Evolutionary conservation across 1,139 yeast genomes (phyloP).

Genomic region (Yamadazyma dendronema): DNA sequence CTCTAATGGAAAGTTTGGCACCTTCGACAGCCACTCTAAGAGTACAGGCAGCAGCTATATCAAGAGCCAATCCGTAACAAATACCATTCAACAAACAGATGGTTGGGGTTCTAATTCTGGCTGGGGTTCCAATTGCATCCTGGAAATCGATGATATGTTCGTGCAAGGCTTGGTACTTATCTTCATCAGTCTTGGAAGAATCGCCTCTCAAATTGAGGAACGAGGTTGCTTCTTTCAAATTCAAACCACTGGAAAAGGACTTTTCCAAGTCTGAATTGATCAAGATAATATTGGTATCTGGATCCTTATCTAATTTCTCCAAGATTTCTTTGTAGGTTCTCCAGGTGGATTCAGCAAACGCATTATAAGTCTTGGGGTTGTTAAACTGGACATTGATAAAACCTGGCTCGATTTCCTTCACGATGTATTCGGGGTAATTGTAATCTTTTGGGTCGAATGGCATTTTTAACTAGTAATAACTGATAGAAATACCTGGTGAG

Average conservation of each 20-base stretch:
- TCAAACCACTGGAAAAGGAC: constrained; percentile 68
- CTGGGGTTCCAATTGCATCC: constrained; percentile 47
- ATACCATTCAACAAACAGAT: constrained; percentile 48
- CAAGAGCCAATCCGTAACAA: constrained; percentile 64
- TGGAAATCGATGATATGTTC: constrained; percentile 58
- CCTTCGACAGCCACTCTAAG: constrained; percentile 59
- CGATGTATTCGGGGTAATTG: constrained; percentile 37
- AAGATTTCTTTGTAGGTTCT: constrained; percentile 53
- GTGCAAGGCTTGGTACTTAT: constrained; percentile 27
- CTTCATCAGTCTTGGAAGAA: constrained; percentile 16
- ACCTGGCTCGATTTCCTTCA: constrained; percentile 43
- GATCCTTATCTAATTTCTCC: constrained; percentile 42
- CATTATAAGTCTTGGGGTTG: constrained; percentile 62
- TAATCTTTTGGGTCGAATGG: constrained; percentile 27
- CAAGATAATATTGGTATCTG: constrained; percentile 49
- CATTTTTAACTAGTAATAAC: constrained; percentile 17
- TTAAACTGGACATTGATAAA: constrained; percentile 62
- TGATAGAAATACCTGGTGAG: not conserved
- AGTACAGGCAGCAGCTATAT: constrained; percentile 57
- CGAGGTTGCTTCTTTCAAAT: constrained; percentile 43
- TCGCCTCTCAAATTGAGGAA: constrained; percentile 9
- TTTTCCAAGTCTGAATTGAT: constrained; percentile 57
- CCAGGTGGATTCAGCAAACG: constrained; percentile 57
- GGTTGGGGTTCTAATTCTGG: constrained; percentile 48
- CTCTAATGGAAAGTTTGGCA: constrained; percentile 60